A percentile compares a stretch with the other conserved stretches of the same genome.
Evolutionary conservation across 1,284 basidiomycete species (phyloP).

Genomic region (Boletus semigastroideus): DNA sequence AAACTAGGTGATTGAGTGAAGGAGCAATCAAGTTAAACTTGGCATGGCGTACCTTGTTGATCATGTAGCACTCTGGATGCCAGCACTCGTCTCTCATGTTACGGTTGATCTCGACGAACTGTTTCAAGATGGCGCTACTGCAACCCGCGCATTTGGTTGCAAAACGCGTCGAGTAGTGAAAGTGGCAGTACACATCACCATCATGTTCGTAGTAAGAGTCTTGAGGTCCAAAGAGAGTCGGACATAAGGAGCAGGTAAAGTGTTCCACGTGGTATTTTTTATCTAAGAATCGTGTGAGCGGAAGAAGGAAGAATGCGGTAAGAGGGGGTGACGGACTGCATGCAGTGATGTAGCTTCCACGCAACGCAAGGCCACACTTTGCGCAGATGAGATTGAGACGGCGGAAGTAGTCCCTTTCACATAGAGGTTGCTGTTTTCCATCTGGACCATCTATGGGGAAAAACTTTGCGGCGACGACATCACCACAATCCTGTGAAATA

Average conservation of each 20-base stretch:
- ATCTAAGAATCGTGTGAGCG: slow-evolving; percentile 50
- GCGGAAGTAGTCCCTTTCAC: slow-evolving; percentile 97
- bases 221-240: slow-evolving; percentile 94
- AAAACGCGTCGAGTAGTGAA: slow-evolving; percentile 97
- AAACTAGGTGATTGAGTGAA: slow-evolving; percentile 57
- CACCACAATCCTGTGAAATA: slow-evolving; percentile 82
- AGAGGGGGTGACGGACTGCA: slow-evolving; percentile 72
- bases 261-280: slow-evolving; percentile 99
- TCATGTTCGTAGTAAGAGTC: slow-evolving; percentile 99
- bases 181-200: slow-evolving; percentile 94
- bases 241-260: slow-evolving; percentile 97
- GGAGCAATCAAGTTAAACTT: slow-evolving; percentile 1
- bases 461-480: slow-evolving; percentile 97
- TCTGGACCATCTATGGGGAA: slow-evolving; percentile 93
- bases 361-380: slow-evolving; percentile 90
- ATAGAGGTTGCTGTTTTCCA: slow-evolving; percentile 88
- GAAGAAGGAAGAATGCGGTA: neutral
- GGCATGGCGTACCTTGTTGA: slow-evolving; percentile 80
- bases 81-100: slow-evolving; percentile 99
- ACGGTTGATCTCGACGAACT: slow-evolving; percentile 99
- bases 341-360: slow-evolving; percentile 98
- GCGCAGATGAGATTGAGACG: slow-evolving; percentile 95
- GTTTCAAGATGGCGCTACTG: slow-evolving; percentile 97
- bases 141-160: slow-evolving; percentile 98
- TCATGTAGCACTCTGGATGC: slow-evolving; percentile 99